Base-by-base conservation (phyloP, 1,284 basidiomycete genomes). In the Hymenochaete sp. region DNA sequence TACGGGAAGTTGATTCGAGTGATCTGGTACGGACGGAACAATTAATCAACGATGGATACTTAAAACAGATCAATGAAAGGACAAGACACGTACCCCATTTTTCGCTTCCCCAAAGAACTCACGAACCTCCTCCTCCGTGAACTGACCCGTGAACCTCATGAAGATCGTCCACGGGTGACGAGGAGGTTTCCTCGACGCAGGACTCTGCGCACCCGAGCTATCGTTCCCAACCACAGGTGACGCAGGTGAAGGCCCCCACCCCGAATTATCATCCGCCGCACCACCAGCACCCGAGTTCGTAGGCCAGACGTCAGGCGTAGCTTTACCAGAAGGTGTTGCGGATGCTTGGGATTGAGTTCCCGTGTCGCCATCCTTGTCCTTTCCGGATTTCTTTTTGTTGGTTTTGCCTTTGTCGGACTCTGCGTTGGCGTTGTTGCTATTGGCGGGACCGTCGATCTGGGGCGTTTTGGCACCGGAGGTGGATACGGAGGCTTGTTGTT, bases 101-200 rank as follows among this genome's bases (percentile, higher is more conserved):
- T 74, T 75, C 1, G 78, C 75, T 7, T 81, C 81, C 10, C 70
- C 75, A 59, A 88, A 92, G 64, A 89, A 86, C 11, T 80, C 78
- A 52, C 75, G 73, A 16, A 93, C 59, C 47, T 90, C 85, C 0
- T 66, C 59, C 52, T 93, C 90, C 9, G 65, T 72, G 2, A 77
- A 72, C 6, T 74, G 61, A 4, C 67, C 59, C 3, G 72, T 67
- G 60, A 87, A 70, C 52, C 83, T 78, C 71, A 92, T 75, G 63
- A 87, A 93, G 45, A 93, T 72, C 3, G 89, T 92, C 76, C 82
- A 87, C 7, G 86, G 84, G 63, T 88, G 79, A 37, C 82, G 69
- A n/a, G 73, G 65, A 2, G 75, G 70, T 52, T 75, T 69, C 44
- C 68, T 68, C 40, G 73, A 70, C 52, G 77, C 81, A 19, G 84